A percentile compares a stretch with the other conserved stretches of the same genome.
phyloP scores from a whole-genome alignment of 257 asterid genomes.

The Leonotis leonurus region DNA sequence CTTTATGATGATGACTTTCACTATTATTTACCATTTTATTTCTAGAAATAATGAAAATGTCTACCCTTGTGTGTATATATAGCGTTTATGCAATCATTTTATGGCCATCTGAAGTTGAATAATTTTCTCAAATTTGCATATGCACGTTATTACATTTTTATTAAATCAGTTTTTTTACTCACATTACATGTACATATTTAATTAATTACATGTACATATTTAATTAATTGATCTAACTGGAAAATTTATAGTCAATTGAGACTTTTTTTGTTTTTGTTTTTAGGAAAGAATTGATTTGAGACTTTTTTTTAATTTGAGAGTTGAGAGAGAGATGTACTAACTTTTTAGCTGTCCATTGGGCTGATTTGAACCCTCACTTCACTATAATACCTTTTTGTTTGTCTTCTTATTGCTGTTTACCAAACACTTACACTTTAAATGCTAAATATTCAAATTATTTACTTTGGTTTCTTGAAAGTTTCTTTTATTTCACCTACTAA shows the following conservation, averaged over 20 bases:
- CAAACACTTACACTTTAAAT: no score
- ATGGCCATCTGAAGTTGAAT: neutral
- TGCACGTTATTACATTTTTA: no score
- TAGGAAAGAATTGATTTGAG: constrained; percentile 12
- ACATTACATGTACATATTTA: no score
- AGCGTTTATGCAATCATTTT: no score
- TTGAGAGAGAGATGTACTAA: neutral
- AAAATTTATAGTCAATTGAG: neutral
- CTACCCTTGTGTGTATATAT: no score
- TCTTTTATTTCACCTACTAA: no score
- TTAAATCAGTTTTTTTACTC: no score
- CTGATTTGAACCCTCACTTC: neutral
- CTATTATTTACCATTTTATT: neutral
- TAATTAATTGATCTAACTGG: neutral
- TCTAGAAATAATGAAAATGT: neutral
- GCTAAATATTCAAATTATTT: no score
- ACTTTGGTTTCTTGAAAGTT: neutral
- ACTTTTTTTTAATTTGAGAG: constrained; percentile 15
- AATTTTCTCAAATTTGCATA: neutral
- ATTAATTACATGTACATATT: no score
- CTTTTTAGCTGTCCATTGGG: constrained; percentile 18
- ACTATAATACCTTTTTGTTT: neutral
- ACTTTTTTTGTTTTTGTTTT: no score
- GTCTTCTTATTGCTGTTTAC: neutral
- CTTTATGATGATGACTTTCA: neutral